A percentile compares a stretch with the other conserved stretches of the same genome.
phyloP scores from a whole-genome alignment of 805 yeast genomes.

The Ogataea trehalophila region DNA sequence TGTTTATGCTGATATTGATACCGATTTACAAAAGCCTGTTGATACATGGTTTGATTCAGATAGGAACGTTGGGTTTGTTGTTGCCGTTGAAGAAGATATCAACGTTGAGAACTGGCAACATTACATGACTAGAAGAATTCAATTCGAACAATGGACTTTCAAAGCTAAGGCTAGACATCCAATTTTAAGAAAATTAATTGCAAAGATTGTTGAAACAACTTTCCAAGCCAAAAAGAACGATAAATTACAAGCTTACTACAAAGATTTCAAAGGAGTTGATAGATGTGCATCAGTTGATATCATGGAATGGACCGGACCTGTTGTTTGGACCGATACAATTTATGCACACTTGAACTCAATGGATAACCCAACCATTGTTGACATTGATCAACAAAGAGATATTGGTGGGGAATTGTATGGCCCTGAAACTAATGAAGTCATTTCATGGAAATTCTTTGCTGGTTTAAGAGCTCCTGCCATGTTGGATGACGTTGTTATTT shows the following conservation, averaged over 20 bases:
- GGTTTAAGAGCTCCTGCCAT: slow-evolving; percentile 31
- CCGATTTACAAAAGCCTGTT: slow-evolving; percentile 50
- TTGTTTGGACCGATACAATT: slow-evolving; percentile 71
- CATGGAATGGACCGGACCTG: slow-evolving; percentile 77
- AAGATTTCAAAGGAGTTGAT: slow-evolving; percentile 34
- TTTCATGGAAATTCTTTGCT: slow-evolving; percentile 31
- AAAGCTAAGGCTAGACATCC: slow-evolving; percentile 63
- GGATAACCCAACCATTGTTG: slow-evolving; percentile 30
- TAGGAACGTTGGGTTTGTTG: slow-evolving; percentile 46
- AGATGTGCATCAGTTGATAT: slow-evolving; percentile 41
- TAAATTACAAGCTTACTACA: slow-evolving; percentile 31
- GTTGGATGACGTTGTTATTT: slow-evolving; percentile 32
- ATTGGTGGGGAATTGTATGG: slow-evolving; percentile 27
- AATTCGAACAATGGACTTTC: slow-evolving; percentile 59
- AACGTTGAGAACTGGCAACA: slow-evolving; percentile 50
- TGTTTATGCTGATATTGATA: slow-evolving; percentile 58
- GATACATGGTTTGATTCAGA: slow-evolving; percentile 59
- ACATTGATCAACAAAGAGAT: slow-evolving; percentile 29
- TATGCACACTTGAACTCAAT: slow-evolving; percentile 55
- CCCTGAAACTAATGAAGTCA: slow-evolving; percentile 26
- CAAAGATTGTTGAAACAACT: slow-evolving; percentile 48
- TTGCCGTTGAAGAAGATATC: slow-evolving; percentile 51
- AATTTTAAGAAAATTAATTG: slow-evolving; percentile 47
- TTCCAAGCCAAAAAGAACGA: slow-evolving; percentile 34
- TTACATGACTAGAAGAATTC: slow-evolving; percentile 47